phyloP scores from a whole-genome alignment of 129 eudicot genomes.

The Flaveria brownii region DNA sequence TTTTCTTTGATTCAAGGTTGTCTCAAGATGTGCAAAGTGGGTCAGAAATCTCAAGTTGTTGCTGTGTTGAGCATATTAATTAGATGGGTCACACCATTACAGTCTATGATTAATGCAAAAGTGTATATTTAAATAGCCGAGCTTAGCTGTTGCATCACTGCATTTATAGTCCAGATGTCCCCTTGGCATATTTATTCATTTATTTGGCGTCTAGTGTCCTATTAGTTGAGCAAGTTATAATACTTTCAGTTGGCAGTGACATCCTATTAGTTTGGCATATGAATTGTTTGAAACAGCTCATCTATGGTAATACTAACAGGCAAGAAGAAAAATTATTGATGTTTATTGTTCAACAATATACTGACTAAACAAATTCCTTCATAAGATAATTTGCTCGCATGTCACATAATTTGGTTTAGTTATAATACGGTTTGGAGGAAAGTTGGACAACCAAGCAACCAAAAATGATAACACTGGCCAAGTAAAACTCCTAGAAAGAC shows the following conservation, averaged over 20 bases:
- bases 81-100: not conserved
- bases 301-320: not conserved
- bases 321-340: not conserved
- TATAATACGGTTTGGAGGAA: not conserved
- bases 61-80: not conserved
- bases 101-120: no score
- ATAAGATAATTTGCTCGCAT: not conserved
- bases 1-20: not conserved
- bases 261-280: constrained; percentile 46
- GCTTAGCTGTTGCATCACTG: not conserved
- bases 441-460: not conserved
- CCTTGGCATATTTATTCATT: not conserved
- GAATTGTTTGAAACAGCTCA: not conserved
- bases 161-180: constrained; percentile 3
- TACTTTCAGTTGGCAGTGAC: constrained; percentile 70
- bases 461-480: not conserved
- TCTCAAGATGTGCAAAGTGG: not conserved
- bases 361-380: not conserved
- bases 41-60: not conserved
- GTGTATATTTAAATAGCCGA: not conserved
- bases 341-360: not conserved
- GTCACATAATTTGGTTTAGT: not conserved
- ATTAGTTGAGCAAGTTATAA: constrained; percentile 73
- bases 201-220: constrained; percentile 29
- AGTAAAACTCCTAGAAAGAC: not conserved